Evolutionary conservation across 306 rosid genomes (phyloP), one percentile per base, ranked within the genome.

Genomic region (Betula pendula): DNA sequence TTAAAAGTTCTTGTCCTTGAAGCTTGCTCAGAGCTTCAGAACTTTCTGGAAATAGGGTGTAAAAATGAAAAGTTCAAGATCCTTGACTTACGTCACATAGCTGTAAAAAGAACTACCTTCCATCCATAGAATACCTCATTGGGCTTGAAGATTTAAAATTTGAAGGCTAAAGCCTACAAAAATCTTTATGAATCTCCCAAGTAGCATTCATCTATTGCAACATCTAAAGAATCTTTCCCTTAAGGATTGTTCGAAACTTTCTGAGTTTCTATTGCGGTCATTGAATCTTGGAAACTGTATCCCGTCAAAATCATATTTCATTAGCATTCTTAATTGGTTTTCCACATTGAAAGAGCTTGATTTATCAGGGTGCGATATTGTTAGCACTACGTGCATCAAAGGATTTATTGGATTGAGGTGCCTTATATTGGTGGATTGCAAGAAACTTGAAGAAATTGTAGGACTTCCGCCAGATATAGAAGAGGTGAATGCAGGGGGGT

Each of bases 41-140:
- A 52, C 43, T 77, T 84, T 80, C 87, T 80, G 1, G 72, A 76
- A 66, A 58, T 70, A 73, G 77, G 77, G 49, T 44, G 49, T 44
- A n/a, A 1, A 2, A 44, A 44, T 44, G 49, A 15, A 44, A 44
- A 1, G 14, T 10, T 44, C 11, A 44, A 44, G 80, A 45, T 43
- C 51, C 12, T 77, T 59, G 20, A 67, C 69, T 70, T 16, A n/a
- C 56, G 70, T 42, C 11, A n/a, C 24, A 74, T 71, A 51, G 70
- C 80, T 29, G 47, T 74, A n/a, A 22, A 69, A 68, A 40, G 81
- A 75, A 65, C 10, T 74, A 6, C 80, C 80, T 77, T 40, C n/a
- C 77, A 11, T 69, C 87, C 31, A 24, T 68, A 24, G 70, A 31
- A 50, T 63, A 68, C 35, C 59, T 80, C 45, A 31, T 11, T 69